phyloP scores from a whole-genome alignment of 805 yeast genomes.

The Starmerella floricola region DNA sequence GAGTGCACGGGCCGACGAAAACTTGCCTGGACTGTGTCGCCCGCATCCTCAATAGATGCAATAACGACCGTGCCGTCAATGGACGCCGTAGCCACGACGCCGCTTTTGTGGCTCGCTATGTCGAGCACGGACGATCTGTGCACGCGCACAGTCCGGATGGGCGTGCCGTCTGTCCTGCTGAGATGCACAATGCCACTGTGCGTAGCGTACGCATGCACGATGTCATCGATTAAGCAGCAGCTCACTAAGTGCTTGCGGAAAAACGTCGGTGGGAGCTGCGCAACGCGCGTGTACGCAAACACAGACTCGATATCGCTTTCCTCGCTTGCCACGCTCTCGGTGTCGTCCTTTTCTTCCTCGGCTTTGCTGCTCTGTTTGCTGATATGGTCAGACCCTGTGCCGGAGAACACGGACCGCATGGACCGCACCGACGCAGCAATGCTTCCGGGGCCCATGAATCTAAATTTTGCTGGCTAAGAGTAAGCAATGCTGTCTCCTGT shows the following conservation, averaged over 20 bases:
- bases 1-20: conserved; percentile 82
- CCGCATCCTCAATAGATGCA: conserved; percentile 51
- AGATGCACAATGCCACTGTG: conserved; percentile 76
- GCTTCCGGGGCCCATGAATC: conserved; percentile 10
- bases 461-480: background rate
- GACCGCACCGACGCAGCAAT: conserved; percentile 16
- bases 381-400: background rate
- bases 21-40: conserved; percentile 61
- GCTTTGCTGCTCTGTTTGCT: background rate
- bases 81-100: conserved; percentile 71
- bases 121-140: conserved; percentile 77
- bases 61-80: conserved; percentile 88
- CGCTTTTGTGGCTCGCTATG: conserved; percentile 53
- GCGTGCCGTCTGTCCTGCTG: conserved; percentile 44
- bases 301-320: conserved; percentile 36
- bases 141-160: conserved; percentile 64
- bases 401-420: conserved; percentile 10
- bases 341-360: background rate
- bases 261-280: conserved; percentile 55
- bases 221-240: conserved; percentile 46
- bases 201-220: conserved; percentile 68
- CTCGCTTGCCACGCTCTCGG: background rate
- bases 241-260: conserved; percentile 71
- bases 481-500: too few species aligned
- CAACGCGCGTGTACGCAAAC: conserved; percentile 60